Conservation (phyloP, 2,329 filamentous ascomycete genomes). For the Rachicladosporium sp. region DNA sequence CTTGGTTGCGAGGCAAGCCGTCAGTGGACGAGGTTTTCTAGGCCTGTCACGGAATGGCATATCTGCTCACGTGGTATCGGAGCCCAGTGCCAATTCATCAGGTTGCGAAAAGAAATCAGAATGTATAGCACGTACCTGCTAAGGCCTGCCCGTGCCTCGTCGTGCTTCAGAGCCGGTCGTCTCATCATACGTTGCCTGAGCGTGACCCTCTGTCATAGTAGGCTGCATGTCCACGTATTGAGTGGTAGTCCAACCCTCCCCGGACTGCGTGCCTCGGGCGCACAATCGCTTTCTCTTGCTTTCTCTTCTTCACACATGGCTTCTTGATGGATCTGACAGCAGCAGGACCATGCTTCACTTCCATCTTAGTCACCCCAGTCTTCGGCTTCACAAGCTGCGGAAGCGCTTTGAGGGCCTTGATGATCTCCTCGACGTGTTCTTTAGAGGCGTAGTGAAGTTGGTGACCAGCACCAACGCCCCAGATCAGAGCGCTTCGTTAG, state of each 20-base stretch:
- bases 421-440: background rate
- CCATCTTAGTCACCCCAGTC: background rate
- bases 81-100: constrained; percentile 30
- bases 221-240: no score
- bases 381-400: background rate
- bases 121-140: no score
- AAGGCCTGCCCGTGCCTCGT: no score
- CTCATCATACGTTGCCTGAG: no score
- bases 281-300: background rate
- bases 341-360: constrained; percentile 7
- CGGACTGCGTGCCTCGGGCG: constrained; percentile 20
- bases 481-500: background rate
- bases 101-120: constrained; percentile 3
- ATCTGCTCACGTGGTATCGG: constrained; percentile 23
- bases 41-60: constrained; percentile 29
- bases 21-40: constrained; percentile 35
- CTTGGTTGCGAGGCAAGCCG: background rate
- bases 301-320: constrained; percentile 1
- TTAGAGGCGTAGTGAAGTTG: background rate
- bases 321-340: constrained; percentile 5
- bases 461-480: background rate
- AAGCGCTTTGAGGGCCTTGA: constrained; percentile 1
- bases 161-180: no score
- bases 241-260: constrained; percentile 25
- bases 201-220: no score